phyloP scores from a whole-genome alignment of 176 grass and related monocot genomes.

The Hordeum vulgare region DNA sequence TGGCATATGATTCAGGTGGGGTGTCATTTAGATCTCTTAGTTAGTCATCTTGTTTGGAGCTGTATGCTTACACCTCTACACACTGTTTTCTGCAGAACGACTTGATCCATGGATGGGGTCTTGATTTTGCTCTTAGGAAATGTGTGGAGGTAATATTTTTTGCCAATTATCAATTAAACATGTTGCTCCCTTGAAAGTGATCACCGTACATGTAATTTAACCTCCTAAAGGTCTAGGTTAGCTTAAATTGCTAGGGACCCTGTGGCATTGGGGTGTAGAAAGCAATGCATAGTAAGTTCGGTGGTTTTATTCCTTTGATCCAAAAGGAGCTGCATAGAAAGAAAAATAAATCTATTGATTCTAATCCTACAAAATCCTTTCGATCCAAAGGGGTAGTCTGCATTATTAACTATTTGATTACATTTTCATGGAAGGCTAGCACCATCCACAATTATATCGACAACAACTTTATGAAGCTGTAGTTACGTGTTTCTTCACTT shows the following conservation, averaged over 20 bases:
- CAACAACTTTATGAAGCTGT: background rate
- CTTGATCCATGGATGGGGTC: conserved; percentile 98
- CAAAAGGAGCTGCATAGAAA: background rate
- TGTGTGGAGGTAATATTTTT: conserved; percentile 87
- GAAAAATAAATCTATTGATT: background rate
- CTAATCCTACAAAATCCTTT: background rate
- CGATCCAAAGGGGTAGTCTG: background rate
- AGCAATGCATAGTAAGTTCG: background rate
- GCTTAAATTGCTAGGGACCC: background rate
- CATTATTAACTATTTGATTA: background rate
- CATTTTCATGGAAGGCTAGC: background rate
- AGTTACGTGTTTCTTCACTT: background rate
- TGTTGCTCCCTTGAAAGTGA: background rate
- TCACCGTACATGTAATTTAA: background rate
- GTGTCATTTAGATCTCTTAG: conserved; percentile 3
- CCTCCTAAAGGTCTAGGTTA: background rate
- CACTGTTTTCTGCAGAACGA: conserved; percentile 66
- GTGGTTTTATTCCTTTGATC: background rate
- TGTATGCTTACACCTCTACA: conserved; percentile 1
- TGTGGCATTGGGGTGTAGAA: too few species aligned
- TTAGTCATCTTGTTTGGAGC: conserved; percentile 14
- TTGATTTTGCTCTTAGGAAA: conserved; percentile 94
- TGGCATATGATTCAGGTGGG: conserved; percentile 99
- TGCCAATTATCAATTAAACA: background rate
- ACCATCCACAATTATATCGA: background rate